These are phyloP conservation scores for Botrytis paeoniae DNA, from an alignment of 2,329 filamentous ascomycete genomes.

Conservation along the genomic window DNA sequence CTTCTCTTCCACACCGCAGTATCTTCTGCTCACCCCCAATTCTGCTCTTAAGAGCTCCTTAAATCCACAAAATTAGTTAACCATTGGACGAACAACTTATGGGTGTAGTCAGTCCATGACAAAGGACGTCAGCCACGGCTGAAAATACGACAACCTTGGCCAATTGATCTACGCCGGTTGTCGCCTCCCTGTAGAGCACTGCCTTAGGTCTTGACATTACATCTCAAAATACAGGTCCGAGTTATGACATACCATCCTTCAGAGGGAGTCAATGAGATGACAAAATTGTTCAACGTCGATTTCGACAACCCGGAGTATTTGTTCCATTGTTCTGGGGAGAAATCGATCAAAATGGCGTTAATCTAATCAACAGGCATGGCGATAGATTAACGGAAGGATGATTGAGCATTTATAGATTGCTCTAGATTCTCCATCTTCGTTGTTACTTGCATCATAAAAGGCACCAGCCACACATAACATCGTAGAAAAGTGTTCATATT, in stretches of 20 bases:
- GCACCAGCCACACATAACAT: neutral
- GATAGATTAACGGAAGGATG: neutral
- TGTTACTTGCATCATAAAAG: neutral
- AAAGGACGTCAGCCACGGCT: slow-evolving; percentile 17
- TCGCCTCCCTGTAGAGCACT: neutral
- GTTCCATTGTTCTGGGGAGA: neutral
- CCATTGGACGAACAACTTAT: neutral
- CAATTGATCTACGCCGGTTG: slow-evolving; percentile 1
- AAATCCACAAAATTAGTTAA: neutral
- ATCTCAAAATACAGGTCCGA: neutral
- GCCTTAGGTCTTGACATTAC: slow-evolving; percentile 5
- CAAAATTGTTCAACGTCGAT: neutral
- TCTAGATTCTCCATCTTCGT: neutral
- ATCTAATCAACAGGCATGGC: neutral
- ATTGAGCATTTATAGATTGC: neutral
- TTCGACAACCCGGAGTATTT: neutral
- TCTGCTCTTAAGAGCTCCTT: neutral
- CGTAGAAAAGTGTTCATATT: slow-evolving; percentile 3
- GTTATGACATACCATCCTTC: slow-evolving; percentile 18
- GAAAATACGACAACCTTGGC: slow-evolving; percentile 11
- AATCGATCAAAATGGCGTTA: neutral
- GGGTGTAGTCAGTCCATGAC: slow-evolving; percentile 1
- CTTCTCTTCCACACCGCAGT: too few relatives aligned
- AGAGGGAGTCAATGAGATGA: neutral
- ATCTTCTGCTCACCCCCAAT: neutral